Base-by-base conservation (phyloP, 108 stramenopile genomes). In the Cafeteria roenbergensis region DNA sequence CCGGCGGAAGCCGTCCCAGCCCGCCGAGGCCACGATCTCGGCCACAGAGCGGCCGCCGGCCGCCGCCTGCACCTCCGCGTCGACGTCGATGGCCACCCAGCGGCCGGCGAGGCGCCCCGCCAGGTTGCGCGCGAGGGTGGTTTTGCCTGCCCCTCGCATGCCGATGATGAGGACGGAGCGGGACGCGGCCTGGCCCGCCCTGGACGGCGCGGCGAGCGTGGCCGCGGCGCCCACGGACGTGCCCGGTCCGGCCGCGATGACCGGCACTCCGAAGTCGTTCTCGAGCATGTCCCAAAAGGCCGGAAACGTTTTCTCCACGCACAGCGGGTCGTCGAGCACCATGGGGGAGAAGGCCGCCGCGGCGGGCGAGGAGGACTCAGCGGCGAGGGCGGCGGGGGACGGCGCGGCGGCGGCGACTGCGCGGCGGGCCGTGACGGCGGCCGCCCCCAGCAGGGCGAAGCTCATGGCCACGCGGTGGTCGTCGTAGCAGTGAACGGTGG, bases 391-490 rank as follows among this genome's bases (percentile, higher is more conserved):
- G n/a, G n/a, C n/a, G n/a, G n/a, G n/a, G n/a, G n/a, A n/a, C n/a
- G n/a, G n/a, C n/a, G n/a, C n/a, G n/a, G n/a, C n/a, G n/a, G n/a
- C n/a, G n/a, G n/a, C n/a, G n/a, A n/a, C 59, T 6, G n/a, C 59
- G 12, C 42, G 6, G 42, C 42, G 42, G 12, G 12, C 17, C 12
- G 42, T 17, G 42, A 48, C 12, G 42, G 17, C 12, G 31, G 51
- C 64, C 31, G 48, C 48, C 51, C 64, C 64, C 34, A 69, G 52
- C 1, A 69, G 30, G 20, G 42, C 60, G 26, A 69, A 38, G 51
- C 51, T 54, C 68, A 69, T 69, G 51, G 68, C 68, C 51, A 69
- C 50, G 32, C 68, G 62, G 48, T 69, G 68, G 25, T 69, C 68
- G 54, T 33, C 54, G 34, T 66, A 66, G 35, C 55, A 55, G 32